Evolutionary conservation across 2,329 filamentous ascomycete genomes (phyloP).

Genomic region (Alternaria dauci): DNA sequence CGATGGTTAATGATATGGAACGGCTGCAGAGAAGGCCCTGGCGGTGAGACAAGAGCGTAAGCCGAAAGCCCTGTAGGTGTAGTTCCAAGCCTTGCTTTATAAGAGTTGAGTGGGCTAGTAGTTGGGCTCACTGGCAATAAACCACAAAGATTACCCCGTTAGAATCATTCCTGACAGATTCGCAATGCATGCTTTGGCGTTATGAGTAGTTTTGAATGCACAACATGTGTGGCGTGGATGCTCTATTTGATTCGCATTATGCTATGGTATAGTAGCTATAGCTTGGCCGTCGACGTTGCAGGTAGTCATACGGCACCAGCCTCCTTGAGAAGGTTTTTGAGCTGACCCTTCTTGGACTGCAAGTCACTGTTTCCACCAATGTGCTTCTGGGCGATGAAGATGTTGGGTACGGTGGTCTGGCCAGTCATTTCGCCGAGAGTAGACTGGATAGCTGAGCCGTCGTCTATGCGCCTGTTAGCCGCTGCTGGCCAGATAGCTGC

Average conservation of each 20-base stretch:
- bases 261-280: neutral
- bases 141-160: slow-evolving; percentile 40
- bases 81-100: slow-evolving; percentile 11
- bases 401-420: slow-evolving; percentile 93
- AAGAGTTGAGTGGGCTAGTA: slow-evolving; percentile 24
- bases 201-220: neutral
- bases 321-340: slow-evolving; percentile 70
- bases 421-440: slow-evolving; percentile 80
- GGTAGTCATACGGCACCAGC: slow-evolving; percentile 67
- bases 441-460: slow-evolving; percentile 82
- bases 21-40: slow-evolving; percentile 29
- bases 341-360: slow-evolving; percentile 69
- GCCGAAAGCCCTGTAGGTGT: slow-evolving; percentile 12
- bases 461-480: slow-evolving; percentile 62
- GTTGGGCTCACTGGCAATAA: slow-evolving; percentile 37
- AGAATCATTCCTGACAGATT: slow-evolving; percentile 28
- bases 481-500: neutral
- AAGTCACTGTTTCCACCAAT: slow-evolving; percentile 96
- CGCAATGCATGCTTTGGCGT: slow-evolving; percentile 19
- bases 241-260: neutral
- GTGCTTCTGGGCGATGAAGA: slow-evolving; percentile 89
- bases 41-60: slow-evolving; percentile 28
- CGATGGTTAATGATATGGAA: slow-evolving; percentile 39
- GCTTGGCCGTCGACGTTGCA: neutral
- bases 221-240: neutral